Base-by-base conservation (phyloP, 768 basidiomycete genomes). In the Podaxis mareebaensis region DNA sequence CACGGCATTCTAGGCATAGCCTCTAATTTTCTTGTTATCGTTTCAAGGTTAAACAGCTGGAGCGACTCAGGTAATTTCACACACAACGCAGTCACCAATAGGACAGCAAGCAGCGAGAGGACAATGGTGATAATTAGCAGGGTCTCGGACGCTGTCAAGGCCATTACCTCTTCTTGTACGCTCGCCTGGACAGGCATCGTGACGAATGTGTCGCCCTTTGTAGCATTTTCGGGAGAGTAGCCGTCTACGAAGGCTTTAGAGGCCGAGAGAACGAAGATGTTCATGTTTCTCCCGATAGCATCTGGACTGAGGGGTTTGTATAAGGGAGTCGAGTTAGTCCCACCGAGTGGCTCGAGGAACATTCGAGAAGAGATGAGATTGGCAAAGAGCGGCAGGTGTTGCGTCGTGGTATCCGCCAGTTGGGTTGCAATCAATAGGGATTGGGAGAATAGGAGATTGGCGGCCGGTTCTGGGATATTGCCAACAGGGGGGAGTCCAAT, bases 161-260 rank as follows among this genome's bases (percentile, higher is more conserved):
- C 54, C 36, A 40, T 56, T 15, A 40, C 54, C 30, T 55, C 54
- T 11, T 55, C 54, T n/a, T 56, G 54, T 7, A 38, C 7, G 0
- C 3, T 40, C 30, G 26, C 54, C 39, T 20, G 54, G 22, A 40
- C 38, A 30, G 54, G 2, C 33, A 40, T 40, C 3, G 38, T 56
- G 20, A 10, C 20, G 13, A 40, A 56, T 11, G 22, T 40, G 20
- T 11, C 22, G 22, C 20, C 49, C 4, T 28, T 6, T 11, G 49
- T 13, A 51, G 22, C 22, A 22, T 24, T 49, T 5, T 7, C 24
- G 11, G n/a, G 6, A 10, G 48, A 24, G 12, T 49, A 58, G 5
- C 58, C 58, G 17, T 59, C 58, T 5, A 24, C n/a, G 44, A 36
- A 51, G 17, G 58, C 44, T 15, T 59, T 59, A 3, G 58, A 48